These are phyloP conservation scores for Stephania japonica DNA, from an alignment of 164 flowering plant species.

Conservation along the genomic window DNA sequence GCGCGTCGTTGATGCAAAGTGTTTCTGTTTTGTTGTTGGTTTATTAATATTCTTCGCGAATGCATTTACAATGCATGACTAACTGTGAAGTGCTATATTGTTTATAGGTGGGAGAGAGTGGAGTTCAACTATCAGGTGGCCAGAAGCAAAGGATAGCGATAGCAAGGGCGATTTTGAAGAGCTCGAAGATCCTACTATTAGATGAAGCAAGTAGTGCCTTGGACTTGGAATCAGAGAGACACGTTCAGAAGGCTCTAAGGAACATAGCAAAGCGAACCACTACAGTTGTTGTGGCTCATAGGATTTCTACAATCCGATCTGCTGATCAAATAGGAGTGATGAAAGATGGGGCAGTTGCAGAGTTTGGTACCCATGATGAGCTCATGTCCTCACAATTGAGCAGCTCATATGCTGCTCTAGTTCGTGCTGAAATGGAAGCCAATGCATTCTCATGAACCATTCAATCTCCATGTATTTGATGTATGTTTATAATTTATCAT, in stretches of 20 bases:
- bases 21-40: no score
- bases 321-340: conserved; percentile 57
- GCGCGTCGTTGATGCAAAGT: no score
- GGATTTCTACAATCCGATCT: conserved; percentile 61
- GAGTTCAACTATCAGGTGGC: conserved; percentile 72
- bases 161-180: conserved; percentile 65
- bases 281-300: conserved; percentile 62
- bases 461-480: background rate
- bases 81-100: background rate
- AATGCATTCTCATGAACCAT: conserved; percentile 39
- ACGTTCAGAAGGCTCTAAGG: conserved; percentile 55
- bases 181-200: conserved; percentile 44
- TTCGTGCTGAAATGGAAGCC: conserved; percentile 56
- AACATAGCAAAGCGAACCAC: conserved; percentile 42
- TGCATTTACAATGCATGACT: no score
- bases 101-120: conserved; percentile 64
- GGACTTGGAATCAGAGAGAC: conserved; percentile 72
- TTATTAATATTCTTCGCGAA: no score
- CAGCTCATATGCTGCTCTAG: conserved; percentile 53
- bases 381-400: conserved; percentile 47
- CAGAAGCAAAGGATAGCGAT: conserved; percentile 75
- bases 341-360: conserved; percentile 40
- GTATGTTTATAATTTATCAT: background rate
- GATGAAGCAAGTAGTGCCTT: conserved; percentile 82
- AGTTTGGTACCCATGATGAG: conserved; percentile 56